A percentile compares a stretch with the other conserved stretches of the same genome.
These are phyloP conservation scores for Spatholobus suberectus DNA, from an alignment of 306 rosid genomes.

Conservation along the genomic window DNA sequence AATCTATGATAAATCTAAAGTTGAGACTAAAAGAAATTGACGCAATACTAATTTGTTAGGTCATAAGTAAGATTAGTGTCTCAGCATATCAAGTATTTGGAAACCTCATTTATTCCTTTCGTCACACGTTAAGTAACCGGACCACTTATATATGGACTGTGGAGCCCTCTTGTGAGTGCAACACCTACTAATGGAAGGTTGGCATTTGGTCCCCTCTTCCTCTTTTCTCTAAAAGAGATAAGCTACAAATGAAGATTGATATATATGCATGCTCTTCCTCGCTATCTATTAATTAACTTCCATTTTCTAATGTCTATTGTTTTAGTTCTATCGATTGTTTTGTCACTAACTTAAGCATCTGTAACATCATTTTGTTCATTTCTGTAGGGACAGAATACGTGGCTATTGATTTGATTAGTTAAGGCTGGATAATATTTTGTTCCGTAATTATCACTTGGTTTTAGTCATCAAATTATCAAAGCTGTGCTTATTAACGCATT, in stretches of 20 bases:
- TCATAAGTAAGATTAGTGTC: conserved; percentile 29
- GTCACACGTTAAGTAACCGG: conserved; percentile 40
- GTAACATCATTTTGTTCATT: conserved; percentile 35
- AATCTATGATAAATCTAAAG: conserved; percentile 1
- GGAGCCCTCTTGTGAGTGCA: conserved; percentile 27
- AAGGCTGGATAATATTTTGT: not conserved
- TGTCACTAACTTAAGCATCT: conserved; percentile 9
- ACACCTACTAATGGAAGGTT: conserved; percentile 44
- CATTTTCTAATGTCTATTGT: conserved; percentile 19
- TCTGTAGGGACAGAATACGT: conserved; percentile 17
- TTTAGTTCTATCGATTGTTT: not conserved
- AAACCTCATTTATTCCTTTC: conserved; percentile 41
- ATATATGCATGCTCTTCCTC: conserved; percentile 32
- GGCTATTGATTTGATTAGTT: not conserved
- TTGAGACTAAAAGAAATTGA: conserved; percentile 24
- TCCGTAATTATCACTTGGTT: conserved; percentile 12
- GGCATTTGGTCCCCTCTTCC: conserved; percentile 48
- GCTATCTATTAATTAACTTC: conserved; percentile 23
- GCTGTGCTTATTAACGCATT: conserved; percentile 10
- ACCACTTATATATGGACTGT: conserved; percentile 39
- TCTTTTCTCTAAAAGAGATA: conserved; percentile 29
- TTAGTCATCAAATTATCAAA: conserved; percentile 24
- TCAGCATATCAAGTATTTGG: conserved; percentile 29
- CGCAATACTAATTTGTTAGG: conserved; percentile 32
- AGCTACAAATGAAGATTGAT: conserved; percentile 31